These are phyloP conservation scores for Suhomyces kilbournensis DNA, from an alignment of 805 yeast genomes.

Conservation along the genomic window DNA sequence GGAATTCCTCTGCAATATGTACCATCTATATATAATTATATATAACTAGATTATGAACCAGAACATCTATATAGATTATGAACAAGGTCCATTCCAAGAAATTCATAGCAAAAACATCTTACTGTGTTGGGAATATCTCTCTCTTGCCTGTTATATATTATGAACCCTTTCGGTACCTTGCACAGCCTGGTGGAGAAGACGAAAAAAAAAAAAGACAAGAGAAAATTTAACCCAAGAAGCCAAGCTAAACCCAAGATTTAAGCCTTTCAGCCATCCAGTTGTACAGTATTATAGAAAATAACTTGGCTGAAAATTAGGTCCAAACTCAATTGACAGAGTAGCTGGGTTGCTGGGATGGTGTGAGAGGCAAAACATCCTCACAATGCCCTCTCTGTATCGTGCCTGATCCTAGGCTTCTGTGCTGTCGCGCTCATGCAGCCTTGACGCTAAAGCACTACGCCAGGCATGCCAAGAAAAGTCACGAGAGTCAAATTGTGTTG, in stretches of 20 bases:
- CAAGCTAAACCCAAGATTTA: no score
- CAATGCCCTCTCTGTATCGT: background rate
- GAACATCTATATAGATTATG: background rate
- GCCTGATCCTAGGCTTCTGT: background rate
- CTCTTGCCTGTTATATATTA: background rate
- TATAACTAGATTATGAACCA: background rate
- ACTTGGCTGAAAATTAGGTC: no score
- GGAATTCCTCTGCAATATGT: no score
- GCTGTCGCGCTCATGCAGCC: background rate
- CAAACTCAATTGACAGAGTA: no score
- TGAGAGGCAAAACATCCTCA: no score
- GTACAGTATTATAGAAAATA: no score
- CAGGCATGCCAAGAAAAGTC: background rate
- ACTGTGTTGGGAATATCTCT: background rate
- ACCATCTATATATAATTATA: background rate
- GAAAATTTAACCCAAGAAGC: no score
- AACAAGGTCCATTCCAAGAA: background rate
- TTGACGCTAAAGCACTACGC: background rate
- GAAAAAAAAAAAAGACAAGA: background rate
- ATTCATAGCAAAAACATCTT: background rate
- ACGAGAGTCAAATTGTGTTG: background rate
- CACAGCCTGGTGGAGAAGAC: constrained; percentile 2
- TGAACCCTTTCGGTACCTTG: background rate
- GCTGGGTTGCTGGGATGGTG: no score
- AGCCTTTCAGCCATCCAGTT: no score